A percentile compares a stretch with the other conserved stretches of the same genome.
phyloP scores from a whole-genome alignment of 148 eudicot genomes.

The Cornus suecica region DNA sequence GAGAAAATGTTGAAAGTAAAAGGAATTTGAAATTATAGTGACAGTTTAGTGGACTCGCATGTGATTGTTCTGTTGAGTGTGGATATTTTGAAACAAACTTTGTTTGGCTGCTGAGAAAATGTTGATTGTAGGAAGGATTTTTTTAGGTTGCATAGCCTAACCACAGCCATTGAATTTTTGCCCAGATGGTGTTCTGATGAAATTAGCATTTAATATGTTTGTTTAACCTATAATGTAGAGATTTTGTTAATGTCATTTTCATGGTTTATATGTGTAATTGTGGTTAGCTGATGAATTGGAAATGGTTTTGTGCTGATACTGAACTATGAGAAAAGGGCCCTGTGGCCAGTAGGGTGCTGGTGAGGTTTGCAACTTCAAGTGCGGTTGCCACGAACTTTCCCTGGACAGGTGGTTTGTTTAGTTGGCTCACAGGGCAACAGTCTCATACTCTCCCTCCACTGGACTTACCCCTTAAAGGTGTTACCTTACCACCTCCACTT shows the following conservation, averaged over 20 bases:
- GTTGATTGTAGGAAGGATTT: no score
- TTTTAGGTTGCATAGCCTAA: no score
- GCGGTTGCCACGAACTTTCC: constrained; percentile 16
- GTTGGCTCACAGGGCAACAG: constrained; percentile 21
- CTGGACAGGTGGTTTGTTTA: constrained; percentile 14
- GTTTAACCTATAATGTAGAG: neutral
- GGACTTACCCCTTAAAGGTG: constrained; percentile 22
- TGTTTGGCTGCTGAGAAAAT: constrained; percentile 5
- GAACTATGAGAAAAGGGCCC: constrained; percentile 12
- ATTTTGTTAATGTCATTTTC: no score
- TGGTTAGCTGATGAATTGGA: neutral
- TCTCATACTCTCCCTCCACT: constrained; percentile 18
- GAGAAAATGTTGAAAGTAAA: neutral
- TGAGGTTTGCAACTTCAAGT: constrained; percentile 14
- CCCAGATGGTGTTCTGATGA: neutral
- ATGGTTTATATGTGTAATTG: neutral
- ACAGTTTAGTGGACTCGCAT: neutral
- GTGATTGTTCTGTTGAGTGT: no score
- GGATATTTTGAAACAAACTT: neutral
- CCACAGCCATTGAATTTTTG: no score
- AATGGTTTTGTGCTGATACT: neutral
- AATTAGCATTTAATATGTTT: neutral
- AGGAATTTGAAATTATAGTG: neutral
- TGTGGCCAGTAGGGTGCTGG: neutral
- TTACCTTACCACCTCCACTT: constrained; percentile 19